These are phyloP conservation scores for Xylaria arbuscula DNA, from an alignment of 2,329 filamentous ascomycete genomes.

Conservation along the genomic window DNA sequence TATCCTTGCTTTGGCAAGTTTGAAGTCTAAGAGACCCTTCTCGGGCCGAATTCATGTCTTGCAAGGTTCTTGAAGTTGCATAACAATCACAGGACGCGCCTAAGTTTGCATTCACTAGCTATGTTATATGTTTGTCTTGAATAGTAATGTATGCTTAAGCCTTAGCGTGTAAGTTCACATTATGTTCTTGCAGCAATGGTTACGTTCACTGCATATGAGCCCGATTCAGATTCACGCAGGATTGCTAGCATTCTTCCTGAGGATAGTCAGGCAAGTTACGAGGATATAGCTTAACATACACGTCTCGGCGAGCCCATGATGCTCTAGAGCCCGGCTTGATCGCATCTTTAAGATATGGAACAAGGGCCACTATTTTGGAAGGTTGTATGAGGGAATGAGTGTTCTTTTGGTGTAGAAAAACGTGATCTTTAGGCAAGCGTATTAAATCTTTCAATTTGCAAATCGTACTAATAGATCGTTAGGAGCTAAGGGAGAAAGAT, in stretches of 20 bases:
- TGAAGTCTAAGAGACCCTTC: too few relatives aligned
- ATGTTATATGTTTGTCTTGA: too few relatives aligned
- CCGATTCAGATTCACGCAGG: not conserved
- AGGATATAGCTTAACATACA: not conserved
- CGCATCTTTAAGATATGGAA: conserved; percentile 19
- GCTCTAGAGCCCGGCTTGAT: conserved; percentile 17
- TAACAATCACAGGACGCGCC: too few relatives aligned
- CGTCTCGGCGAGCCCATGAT: not conserved
- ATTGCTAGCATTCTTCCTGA: not conserved
- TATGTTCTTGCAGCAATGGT: too few relatives aligned
- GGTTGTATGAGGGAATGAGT: conserved; percentile 22
- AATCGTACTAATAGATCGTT: not conserved
- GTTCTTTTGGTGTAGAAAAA: conserved; percentile 26
- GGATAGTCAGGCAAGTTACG: not conserved
- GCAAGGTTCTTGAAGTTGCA: too few relatives aligned
- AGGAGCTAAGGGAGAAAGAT: not conserved
- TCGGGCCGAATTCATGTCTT: too few relatives aligned
- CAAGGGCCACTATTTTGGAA: conserved; percentile 37
- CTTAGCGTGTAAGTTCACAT: too few relatives aligned
- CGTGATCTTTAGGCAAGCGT: conserved; percentile 12
- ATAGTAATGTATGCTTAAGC: too few relatives aligned
- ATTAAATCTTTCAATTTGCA: not conserved
- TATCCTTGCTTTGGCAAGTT: too few relatives aligned
- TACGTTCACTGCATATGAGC: not conserved
- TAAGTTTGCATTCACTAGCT: too few relatives aligned